phyloP scores from a whole-genome alignment of 805 yeast genomes.

The Metschnikowia matae region DNA sequence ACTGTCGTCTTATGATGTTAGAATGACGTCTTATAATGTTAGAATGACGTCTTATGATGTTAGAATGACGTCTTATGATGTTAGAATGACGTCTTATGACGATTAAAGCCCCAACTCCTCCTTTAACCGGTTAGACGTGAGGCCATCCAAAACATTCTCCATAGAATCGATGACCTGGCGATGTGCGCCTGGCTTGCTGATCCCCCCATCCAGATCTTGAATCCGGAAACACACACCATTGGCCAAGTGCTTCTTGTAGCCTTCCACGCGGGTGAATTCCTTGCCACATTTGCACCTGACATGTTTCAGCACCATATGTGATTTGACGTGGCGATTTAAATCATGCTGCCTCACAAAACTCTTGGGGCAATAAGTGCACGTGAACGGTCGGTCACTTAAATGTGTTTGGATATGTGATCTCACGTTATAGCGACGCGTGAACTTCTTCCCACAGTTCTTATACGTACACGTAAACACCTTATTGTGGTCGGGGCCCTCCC shows the following conservation, averaged over 20 bases:
- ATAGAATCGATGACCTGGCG: conserved; percentile 9
- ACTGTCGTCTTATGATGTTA: neutral
- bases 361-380: conserved; percentile 72
- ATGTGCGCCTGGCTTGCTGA: conserved; percentile 13
- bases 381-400: conserved; percentile 87
- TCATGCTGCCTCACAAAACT: conserved; percentile 96
- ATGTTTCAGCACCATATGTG: conserved; percentile 71
- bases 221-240: conserved; percentile 18
- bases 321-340: conserved; percentile 80
- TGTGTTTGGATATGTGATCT: conserved; percentile 97
- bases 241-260: conserved; percentile 73
- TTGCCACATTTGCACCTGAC: conserved; percentile 88
- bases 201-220: conserved; percentile 6
- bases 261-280: conserved; percentile 85
- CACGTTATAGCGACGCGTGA: conserved; percentile 85
- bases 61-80: neutral
- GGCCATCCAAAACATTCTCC: conserved; percentile 15
- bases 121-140: conserved; percentile 16
- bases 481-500: conserved; percentile 73
- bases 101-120: conserved; percentile 14
- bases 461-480: conserved; percentile 71
- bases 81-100: neutral
- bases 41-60: neutral
- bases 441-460: conserved; percentile 74
- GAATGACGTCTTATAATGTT: neutral